Base-by-base conservation (phyloP, 306 rosid species). In the Castanea crenata region DNA sequence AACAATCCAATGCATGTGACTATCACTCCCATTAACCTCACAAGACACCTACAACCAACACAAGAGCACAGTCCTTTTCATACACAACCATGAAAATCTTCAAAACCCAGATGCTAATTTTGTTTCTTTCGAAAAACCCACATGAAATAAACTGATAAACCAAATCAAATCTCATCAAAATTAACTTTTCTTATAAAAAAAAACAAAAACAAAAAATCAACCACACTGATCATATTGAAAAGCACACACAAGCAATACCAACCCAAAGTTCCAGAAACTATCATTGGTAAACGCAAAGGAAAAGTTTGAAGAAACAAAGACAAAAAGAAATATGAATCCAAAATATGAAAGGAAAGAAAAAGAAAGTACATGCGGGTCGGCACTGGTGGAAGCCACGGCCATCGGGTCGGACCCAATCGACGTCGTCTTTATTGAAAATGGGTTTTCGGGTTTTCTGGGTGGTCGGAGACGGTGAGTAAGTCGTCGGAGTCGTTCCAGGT, bases 341-440 rank as follows among this genome's bases (percentile, higher is more conserved):
- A 27, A 3, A 31, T 16, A 25, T 21, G 69, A 75, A 6, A 65
- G 18, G 64, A 49, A 7, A 41, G 57, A 55, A 35, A 18, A 18
- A 29, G 6, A 61, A 25, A 29, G 7, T 89, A 95, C 99, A 90
- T 6, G 98, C 96, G 62, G 97, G 98, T 58, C 99, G 90, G 82
- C 99, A 93, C 82, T 93, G 97, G 73, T 90, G 96, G 81, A 95
- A 91, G 38, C 82, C 88, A 57, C 97, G 98, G 77, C 88, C 93
- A 78, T 91, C 98, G 44, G 98, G 91, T 51, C 98, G 98, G 81
- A 84, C 87, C 99, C 94, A 90, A 63, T 93, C 89, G 58, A 76
- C 75, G 63, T 80, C 89, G 74, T 74, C 82, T 56, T 79, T 81
- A 32, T 81, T 74, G 71, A 90, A 80, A 44, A 89, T 46, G 51